Percentiles rank a stretch among this genome's conserved stretches.
These are phyloP conservation scores for Penicillium cosmopolitanum DNA, from an alignment of 495 filamentous ascomycete genomes.

Conservation along the genomic window DNA sequence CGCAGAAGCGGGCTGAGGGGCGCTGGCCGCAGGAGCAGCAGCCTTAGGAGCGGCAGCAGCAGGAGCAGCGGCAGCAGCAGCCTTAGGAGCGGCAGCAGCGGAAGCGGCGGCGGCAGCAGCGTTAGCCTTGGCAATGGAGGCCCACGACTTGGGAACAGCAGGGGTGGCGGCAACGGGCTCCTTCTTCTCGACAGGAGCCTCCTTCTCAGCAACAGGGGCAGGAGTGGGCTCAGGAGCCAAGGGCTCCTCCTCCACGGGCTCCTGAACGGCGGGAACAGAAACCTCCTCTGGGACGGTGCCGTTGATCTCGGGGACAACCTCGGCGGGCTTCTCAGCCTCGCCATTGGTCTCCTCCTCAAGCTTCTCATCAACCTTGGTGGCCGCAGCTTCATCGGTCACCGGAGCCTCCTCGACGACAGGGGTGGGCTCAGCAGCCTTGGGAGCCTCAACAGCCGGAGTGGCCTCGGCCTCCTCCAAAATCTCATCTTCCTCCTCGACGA, in stretches of 20 bases:
- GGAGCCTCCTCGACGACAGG: slow-evolving; percentile 33
- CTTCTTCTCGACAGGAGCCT: slow-evolving; percentile 50
- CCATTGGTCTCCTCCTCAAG: slow-evolving; percentile 51
- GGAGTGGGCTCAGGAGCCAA: slow-evolving; percentile 51
- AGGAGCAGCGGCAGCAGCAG: slow-evolving; percentile 41
- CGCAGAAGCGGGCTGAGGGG: slow-evolving; percentile 16
- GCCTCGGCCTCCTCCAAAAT: slow-evolving; percentile 58
- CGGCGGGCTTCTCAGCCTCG: slow-evolving; percentile 33
- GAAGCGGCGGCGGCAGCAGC: slow-evolving; percentile 43
- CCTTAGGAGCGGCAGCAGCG: slow-evolving; percentile 41
- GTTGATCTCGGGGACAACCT: slow-evolving; percentile 46
- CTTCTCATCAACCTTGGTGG: slow-evolving; percentile 62
- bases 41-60: slow-evolving; percentile 39
- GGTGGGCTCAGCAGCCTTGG: slow-evolving; percentile 27
- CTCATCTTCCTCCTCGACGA: slow-evolving; percentile 81
- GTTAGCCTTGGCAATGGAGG: slow-evolving; percentile 62
- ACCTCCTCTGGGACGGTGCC: slow-evolving; percentile 42
- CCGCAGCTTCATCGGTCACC: slow-evolving; percentile 38
- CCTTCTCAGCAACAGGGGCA: slow-evolving; percentile 33
- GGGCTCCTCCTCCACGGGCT: slow-evolving; percentile 57
- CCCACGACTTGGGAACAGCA: slow-evolving; percentile 83
- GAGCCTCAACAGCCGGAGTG: slow-evolving; percentile 44
- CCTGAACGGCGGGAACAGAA: slow-evolving; percentile 47
- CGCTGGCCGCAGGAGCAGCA: slow-evolving; percentile 30
- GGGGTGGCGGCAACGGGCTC: slow-evolving; percentile 52